These are phyloP conservation scores for Omphalotus guepiniiformis DNA, from an alignment of 768 basidiomycete genomes.

Conservation along the genomic window DNA sequence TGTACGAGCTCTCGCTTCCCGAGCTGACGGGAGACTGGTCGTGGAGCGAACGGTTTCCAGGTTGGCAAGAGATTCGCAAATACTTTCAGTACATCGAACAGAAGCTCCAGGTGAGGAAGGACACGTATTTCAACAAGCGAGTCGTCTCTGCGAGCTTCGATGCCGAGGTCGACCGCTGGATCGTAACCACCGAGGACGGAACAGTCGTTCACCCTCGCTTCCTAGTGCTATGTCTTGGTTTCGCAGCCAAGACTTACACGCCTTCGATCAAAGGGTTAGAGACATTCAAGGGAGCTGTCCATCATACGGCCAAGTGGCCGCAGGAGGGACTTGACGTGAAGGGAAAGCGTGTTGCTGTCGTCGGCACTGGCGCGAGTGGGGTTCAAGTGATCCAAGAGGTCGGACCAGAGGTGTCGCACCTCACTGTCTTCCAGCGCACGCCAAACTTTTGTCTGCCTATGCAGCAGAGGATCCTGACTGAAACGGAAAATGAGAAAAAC, in stretches of 20 bases:
- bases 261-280: background rate
- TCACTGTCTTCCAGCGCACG: conserved; percentile 26
- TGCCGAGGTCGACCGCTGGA: conserved; percentile 8
- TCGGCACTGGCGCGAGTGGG: conserved; percentile 12
- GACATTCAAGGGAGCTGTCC: background rate
- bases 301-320: conserved; percentile 7
- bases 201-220: conserved; percentile 9
- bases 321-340: background rate
- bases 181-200: conserved; percentile 9
- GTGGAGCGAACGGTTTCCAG: conserved; percentile 9
- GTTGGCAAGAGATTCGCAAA: conserved; percentile 3
- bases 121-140: conserved; percentile 12
- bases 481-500: conserved; percentile 9
- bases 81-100: conserved; percentile 14
- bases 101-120: conserved; percentile 10
- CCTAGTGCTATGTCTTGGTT: conserved; percentile 13
- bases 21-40: conserved; percentile 10
- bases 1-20: conserved; percentile 10
- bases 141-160: conserved; percentile 13
- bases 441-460: conserved; percentile 21
- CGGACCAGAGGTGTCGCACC: conserved; percentile 17
- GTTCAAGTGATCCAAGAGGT: conserved; percentile 17
- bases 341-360: conserved; percentile 4
- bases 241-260: conserved; percentile 7
- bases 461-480: conserved; percentile 14